Evolutionary conservation across 345 rosid genomes (phyloP).

Genomic region (Dimocarpus longan): DNA sequence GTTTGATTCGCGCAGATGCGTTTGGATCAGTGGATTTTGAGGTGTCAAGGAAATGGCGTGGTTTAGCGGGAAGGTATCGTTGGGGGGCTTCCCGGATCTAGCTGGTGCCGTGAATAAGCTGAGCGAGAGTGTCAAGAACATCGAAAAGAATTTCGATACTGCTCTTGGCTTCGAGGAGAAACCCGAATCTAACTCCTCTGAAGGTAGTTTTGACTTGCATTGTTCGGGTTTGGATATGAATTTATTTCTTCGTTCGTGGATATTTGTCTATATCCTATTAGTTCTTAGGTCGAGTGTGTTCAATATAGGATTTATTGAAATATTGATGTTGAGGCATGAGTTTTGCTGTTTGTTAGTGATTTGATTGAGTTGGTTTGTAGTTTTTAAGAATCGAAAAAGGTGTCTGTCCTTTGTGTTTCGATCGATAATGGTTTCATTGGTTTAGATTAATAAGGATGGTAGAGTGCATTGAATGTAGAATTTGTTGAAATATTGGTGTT

Average conservation of each 20-base stretch:
- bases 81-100: slow-evolving; percentile 94
- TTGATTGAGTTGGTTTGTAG: too few relatives aligned
- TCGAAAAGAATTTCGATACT: slow-evolving; percentile 93
- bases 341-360: background rate
- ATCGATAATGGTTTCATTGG: too few relatives aligned
- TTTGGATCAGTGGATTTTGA: slow-evolving; percentile 29
- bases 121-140: slow-evolving; percentile 98
- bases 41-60: slow-evolving; percentile 68
- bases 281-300: background rate
- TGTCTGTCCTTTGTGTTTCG: too few relatives aligned
- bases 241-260: background rate
- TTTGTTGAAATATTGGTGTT: too few relatives aligned
- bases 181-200: slow-evolving; percentile 49
- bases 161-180: slow-evolving; percentile 97
- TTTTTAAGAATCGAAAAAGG: too few relatives aligned
- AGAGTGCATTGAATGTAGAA: too few relatives aligned
- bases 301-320: background rate
- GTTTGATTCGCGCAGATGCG: slow-evolving; percentile 17
- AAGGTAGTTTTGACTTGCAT: slow-evolving; percentile 49
- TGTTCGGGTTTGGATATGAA: background rate
- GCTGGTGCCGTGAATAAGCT: slow-evolving; percentile 98
- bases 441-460: too few relatives aligned
- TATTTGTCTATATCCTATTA: too few relatives aligned
- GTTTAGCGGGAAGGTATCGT: slow-evolving; percentile 87
- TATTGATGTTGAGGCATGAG: background rate